Evolutionary conservation across 805 yeast genomes (phyloP).

Genomic region (Cephaloascus albidus): DNA sequence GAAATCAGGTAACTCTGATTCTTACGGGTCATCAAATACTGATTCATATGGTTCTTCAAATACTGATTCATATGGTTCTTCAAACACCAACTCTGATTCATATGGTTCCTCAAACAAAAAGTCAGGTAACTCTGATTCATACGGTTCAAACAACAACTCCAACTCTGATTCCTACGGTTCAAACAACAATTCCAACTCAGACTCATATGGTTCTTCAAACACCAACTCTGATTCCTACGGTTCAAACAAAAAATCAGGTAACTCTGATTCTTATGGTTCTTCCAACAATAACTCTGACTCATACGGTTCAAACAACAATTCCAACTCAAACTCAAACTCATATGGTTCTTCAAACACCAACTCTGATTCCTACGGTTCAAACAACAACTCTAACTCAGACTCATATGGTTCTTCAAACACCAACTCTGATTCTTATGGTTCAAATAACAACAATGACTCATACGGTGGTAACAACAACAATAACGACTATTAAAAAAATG

Average conservation of each 20-base stretch:
- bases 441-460: not conserved
- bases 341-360: not conserved
- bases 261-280: not conserved
- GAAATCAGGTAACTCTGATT: conserved; percentile 13
- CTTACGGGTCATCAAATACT: conserved; percentile 11
- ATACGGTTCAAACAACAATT: no score
- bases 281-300: not conserved
- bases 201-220: conserved; percentile 1
- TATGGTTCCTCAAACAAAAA: conserved; percentile 6
- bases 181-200: not conserved
- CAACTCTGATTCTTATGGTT: not conserved
- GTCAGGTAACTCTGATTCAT: not conserved
- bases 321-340: not conserved
- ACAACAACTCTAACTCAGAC: not conserved
- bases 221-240: not conserved
- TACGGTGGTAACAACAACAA: not conserved
- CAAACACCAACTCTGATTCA: conserved; percentile 5
- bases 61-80: conserved; percentile 9
- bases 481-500: not conserved
- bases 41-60: conserved; percentile 11
- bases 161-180: conserved; percentile 1
- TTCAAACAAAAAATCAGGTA: not conserved
- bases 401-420: conserved; percentile 1
- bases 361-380: not conserved
- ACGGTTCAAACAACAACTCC: conserved; percentile 5